Conservation (phyloP, 495 filamentous ascomycete genomes). For the Stereocaulon alpinum region DNA sequence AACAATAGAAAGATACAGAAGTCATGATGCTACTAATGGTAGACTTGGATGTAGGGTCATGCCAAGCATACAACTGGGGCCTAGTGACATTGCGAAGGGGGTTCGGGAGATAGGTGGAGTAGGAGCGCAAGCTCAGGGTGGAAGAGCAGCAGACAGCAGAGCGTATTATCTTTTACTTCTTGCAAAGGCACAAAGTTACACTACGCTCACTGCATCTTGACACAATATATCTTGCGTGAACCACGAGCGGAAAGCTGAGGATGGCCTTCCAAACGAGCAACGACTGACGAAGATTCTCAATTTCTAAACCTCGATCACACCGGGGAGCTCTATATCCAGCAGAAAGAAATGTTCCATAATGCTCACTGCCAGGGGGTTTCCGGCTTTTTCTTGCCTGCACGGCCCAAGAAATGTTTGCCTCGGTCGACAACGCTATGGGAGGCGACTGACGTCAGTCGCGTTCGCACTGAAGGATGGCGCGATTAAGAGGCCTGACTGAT, state of each 20-base stretch:
- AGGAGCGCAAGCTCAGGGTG: constrained; percentile 35
- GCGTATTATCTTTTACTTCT: constrained; percentile 88
- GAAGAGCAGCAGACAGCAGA: constrained; percentile 46
- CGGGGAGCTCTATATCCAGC: constrained; percentile 50
- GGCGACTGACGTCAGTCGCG: too few relatives aligned
- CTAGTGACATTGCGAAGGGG: constrained; percentile 77
- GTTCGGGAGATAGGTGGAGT: constrained; percentile 64
- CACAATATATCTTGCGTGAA: too few relatives aligned
- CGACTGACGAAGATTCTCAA: constrained; percentile 65
- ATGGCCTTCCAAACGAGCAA: constrained; percentile 41
- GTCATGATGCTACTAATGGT: constrained; percentile 29
- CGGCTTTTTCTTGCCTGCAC: too few relatives aligned
- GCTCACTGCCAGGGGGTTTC: too few relatives aligned
- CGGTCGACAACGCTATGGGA: too few relatives aligned
- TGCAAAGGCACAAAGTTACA: too few relatives aligned
- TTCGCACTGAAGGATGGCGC: too few relatives aligned
- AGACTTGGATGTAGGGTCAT: constrained; percentile 38
- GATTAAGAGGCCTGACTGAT: too few relatives aligned
- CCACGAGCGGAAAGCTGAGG: constrained; percentile 41
- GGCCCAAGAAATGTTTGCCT: too few relatives aligned
- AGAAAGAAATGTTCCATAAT: too few relatives aligned
- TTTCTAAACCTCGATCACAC: constrained; percentile 59
- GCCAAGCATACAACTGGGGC: constrained; percentile 61
- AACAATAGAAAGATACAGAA: constrained; percentile 30
- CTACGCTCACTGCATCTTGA: too few relatives aligned